Base-by-base conservation (phyloP, 129 eudicot genomes). In the Rutidosis leptorrhynchoides region DNA sequence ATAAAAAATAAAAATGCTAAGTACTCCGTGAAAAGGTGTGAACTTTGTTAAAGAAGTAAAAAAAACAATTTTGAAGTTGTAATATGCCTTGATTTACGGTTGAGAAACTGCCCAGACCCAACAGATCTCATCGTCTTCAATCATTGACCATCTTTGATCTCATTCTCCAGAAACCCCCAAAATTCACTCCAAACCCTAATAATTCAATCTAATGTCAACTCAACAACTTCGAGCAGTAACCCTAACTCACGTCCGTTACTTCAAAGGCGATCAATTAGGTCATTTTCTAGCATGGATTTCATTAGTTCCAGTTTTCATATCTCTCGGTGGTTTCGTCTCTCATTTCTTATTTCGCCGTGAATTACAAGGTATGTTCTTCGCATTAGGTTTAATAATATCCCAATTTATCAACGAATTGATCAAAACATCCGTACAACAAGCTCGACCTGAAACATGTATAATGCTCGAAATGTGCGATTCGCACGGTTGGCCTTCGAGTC, bases 401-500 rank as follows among this genome's bases (percentile, higher is more conserved):
- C 98, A 92, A 68, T 71, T 78, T 76, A 69, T 92, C 46, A 85
- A 83, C 57, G 95, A 92, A 30, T 2, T 73, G 25, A 85, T 92
- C 77, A 92, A 92, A 72, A 30, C 53, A 0, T 43, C 75, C 33
- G 94, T 88, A 15, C 69, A 76, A 58, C 87, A 88, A 69, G 90
- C 98, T 42, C 94, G 96, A 2, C 98, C 98, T 23, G 79, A 64
- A 3, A 88, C 96, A n/a, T 92, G 96, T 69, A 71, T 74, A 12
- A 45, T 85, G 19, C 86, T 92, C 17, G 96, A 92, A 63, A 76
- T 68, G 71, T 92, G 98, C 77, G 96, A 92, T 71, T 92, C 98
- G 3, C 96, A 92, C 24, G 98, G 96, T 51, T 92, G 95, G 98
- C 98, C 98, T n/a, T 88, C 96, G 0, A 85, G 95, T 68, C 98